Percentiles rank a stretch among this genome's conserved stretches.
Conservation (phyloP, 1,284 basidiomycete genomes). For the Psilocybe mexicana region DNA sequence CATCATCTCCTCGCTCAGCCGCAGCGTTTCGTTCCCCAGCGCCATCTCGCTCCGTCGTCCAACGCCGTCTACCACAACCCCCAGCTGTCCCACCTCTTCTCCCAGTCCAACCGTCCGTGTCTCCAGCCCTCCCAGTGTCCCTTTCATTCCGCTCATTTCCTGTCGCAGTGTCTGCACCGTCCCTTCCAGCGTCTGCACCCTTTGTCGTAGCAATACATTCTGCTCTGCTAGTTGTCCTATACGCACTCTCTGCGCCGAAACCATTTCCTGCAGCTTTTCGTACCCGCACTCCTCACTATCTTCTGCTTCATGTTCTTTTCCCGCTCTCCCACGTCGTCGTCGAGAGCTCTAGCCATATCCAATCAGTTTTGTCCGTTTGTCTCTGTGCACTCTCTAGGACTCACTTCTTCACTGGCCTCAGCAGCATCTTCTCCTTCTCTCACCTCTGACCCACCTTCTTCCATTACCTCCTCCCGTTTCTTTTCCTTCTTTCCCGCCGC, state of each 20-base stretch:
- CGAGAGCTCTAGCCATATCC: neutral
- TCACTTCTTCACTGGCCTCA: neutral
- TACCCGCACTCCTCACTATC: conserved; percentile 60
- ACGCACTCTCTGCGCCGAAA: conserved; percentile 47
- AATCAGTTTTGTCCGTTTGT: too few species aligned
- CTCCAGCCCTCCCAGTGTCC: conserved; percentile 43
- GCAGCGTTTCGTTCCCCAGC: conserved; percentile 68
- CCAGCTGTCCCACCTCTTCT: conserved; percentile 59
- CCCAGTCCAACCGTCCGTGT: conserved; percentile 60
- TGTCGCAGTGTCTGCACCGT: conserved; percentile 45
- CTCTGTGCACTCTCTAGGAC: too few species aligned
- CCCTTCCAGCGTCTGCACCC: conserved; percentile 55
- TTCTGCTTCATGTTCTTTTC: conserved; percentile 46
- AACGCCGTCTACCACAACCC: conserved; percentile 62
- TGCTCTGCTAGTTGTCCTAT: conserved; percentile 52
- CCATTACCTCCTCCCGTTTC: neutral
- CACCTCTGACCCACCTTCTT: conserved; percentile 1
- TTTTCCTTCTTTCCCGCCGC: conserved; percentile 1
- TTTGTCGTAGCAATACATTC: conserved; percentile 57
- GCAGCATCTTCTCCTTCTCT: neutral
- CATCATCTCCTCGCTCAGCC: conserved; percentile 76
- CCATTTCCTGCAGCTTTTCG: conserved; percentile 62
- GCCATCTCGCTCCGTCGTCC: conserved; percentile 65
- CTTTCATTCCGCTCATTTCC: conserved; percentile 52
- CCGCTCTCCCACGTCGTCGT: conserved; percentile 52